A percentile compares a stretch with the other conserved stretches of the same genome.
Evolutionary conservation across 1,284 basidiomycete species (phyloP).

Genomic region (Pholiota adiposa): DNA sequence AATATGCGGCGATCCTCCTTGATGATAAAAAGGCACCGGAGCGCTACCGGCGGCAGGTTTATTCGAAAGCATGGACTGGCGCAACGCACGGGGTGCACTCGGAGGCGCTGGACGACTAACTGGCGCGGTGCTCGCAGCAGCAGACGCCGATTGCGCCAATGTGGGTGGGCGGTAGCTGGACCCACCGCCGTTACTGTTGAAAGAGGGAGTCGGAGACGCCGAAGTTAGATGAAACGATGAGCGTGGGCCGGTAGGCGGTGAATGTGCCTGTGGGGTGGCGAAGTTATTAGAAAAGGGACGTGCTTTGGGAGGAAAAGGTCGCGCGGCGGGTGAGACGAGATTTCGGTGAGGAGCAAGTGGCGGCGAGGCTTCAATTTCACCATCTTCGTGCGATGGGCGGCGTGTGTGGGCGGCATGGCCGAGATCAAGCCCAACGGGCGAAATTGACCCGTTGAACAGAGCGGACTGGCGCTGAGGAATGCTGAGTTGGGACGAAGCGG

Average conservation of each 20-base stretch:
- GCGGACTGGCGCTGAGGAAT: constrained; percentile 3
- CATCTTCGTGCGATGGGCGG: constrained; percentile 52
- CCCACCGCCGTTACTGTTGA: not conserved
- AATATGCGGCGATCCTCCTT: constrained; percentile 24
- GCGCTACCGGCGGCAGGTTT: constrained; percentile 12
- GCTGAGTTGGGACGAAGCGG: not conserved
- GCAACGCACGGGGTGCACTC: constrained; percentile 57
- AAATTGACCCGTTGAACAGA: not conserved
- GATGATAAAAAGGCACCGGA: constrained; percentile 23
- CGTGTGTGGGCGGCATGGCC: not conserved
- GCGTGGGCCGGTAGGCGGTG: constrained; percentile 48
- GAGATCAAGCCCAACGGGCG: not conserved
- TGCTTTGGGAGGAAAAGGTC: constrained; percentile 2
- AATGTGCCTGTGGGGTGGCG: constrained; percentile 24
- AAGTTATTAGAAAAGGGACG: not conserved
- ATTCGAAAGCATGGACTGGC: constrained; percentile 32
- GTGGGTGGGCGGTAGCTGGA: not conserved
- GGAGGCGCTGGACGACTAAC: constrained; percentile 43
- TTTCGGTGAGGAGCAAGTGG: constrained; percentile 19
- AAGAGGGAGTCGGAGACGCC: constrained; percentile 6
- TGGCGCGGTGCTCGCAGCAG: constrained; percentile 13
- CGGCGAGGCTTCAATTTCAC: constrained; percentile 48
- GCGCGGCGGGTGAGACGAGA: not conserved
- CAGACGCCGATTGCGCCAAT: not conserved
- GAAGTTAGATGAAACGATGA: constrained; percentile 31